phyloP scores from a whole-genome alignment of 345 rosid species.

The Eutrema japonicum region DNA sequence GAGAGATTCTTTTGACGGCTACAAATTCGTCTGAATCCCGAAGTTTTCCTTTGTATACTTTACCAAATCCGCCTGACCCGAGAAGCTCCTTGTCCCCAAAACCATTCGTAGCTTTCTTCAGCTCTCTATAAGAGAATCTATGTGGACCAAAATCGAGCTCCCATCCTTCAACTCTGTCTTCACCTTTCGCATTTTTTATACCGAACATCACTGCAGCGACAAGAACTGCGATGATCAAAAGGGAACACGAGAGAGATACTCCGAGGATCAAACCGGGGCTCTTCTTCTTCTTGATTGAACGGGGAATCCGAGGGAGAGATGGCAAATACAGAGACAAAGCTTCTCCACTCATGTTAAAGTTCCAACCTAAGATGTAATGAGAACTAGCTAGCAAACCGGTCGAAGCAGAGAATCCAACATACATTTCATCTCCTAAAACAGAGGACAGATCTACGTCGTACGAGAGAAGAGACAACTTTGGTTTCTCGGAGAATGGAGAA shows the following conservation, averaged over 20 bases:
- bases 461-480: slow-evolving; percentile 60
- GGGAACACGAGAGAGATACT: slow-evolving; percentile 48
- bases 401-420: slow-evolving; percentile 84
- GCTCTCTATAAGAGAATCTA: slow-evolving; percentile 71
- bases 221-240: slow-evolving; percentile 40
- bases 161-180: slow-evolving; percentile 75
- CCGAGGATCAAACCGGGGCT: slow-evolving; percentile 44
- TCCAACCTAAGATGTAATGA: slow-evolving; percentile 91
- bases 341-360: slow-evolving; percentile 67
- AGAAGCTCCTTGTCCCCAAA: slow-evolving; percentile 80
- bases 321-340: slow-evolving; percentile 62
- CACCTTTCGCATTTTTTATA: slow-evolving; percentile 50
- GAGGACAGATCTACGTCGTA: slow-evolving; percentile 64
- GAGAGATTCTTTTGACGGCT: slow-evolving; percentile 79
- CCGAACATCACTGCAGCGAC: slow-evolving; percentile 46
- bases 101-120: slow-evolving; percentile 76
- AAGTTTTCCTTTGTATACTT: slow-evolving; percentile 77
- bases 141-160: slow-evolving; percentile 88
- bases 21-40: slow-evolving; percentile 54
- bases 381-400: slow-evolving; percentile 82
- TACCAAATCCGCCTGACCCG: slow-evolving; percentile 89
- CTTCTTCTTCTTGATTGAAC: slow-evolving; percentile 42
- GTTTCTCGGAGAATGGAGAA: slow-evolving; percentile 67
- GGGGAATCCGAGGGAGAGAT: slow-evolving; percentile 67
- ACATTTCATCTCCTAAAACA: slow-evolving; percentile 64